Percentiles rank a stretch among this genome's conserved stretches.
Conservation (phyloP, 805 yeast genomes). For the Kuraishia borneana region DNA sequence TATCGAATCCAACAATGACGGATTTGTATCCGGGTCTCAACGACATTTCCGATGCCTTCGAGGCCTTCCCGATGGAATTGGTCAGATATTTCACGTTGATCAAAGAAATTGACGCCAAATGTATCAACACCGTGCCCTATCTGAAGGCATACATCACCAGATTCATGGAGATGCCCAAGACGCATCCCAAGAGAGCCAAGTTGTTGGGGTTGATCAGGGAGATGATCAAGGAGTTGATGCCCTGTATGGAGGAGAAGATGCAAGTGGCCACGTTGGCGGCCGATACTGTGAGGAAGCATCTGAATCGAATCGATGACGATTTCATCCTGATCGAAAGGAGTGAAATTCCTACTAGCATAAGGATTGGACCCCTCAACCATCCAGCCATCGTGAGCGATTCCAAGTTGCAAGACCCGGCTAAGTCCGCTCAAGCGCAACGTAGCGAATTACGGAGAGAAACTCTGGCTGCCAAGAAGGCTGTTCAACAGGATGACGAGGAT, state of each 20-base stretch:
- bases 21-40: slow-evolving; percentile 76
- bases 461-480: slow-evolving; percentile 75
- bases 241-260: slow-evolving; percentile 93
- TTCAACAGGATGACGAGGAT: slow-evolving; percentile 10
- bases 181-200: slow-evolving; percentile 24
- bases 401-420: slow-evolving; percentile 32
- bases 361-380: slow-evolving; percentile 74
- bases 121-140: slow-evolving; percentile 63
- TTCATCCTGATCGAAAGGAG: slow-evolving; percentile 60
- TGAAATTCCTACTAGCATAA: slow-evolving; percentile 74
- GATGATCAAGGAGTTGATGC: slow-evolving; percentile 60
- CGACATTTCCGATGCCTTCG: slow-evolving; percentile 84
- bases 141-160: slow-evolving; percentile 42
- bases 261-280: slow-evolving; percentile 90
- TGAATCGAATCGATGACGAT: slow-evolving; percentile 68
- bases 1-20: slow-evolving; percentile 5
- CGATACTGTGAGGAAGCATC: slow-evolving; percentile 59
- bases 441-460: slow-evolving; percentile 89
- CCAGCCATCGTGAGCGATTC: slow-evolving; percentile 76
- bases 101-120: slow-evolving; percentile 92
- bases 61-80: slow-evolving; percentile 78
- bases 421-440: slow-evolving; percentile 65
- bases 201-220: slow-evolving; percentile 29
- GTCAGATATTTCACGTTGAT: slow-evolving; percentile 77
- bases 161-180: slow-evolving; percentile 28